Base-by-base conservation (phyloP, 2,329 filamentous ascomycete species). In the Trichoderma aggressivum region DNA sequence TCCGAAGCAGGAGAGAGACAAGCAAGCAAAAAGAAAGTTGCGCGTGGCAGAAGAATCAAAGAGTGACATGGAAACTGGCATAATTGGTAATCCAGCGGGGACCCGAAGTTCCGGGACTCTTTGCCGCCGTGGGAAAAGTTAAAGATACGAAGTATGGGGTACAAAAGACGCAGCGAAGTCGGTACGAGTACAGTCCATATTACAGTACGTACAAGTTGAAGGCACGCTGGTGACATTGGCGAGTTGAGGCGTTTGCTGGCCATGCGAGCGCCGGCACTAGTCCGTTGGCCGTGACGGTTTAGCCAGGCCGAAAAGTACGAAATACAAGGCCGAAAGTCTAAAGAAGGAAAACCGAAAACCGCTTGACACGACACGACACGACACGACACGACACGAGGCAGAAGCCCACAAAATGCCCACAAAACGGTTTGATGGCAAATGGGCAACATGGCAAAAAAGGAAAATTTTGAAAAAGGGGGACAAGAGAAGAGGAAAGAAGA, bases 81-180 rank as follows among this genome's bases (percentile, higher is more conserved):
- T 14, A 58, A 59, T 68, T 68, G 64, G 64, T 68, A 43, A 68
- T 43, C 64, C 32, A 18, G 36, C 16, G 24, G 58, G 24, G 64
- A 39, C 64, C 64, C 64, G 36, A 50, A 47, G 64, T 32, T 30
- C 55, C 28, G 64, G 64, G 64, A 47, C 64, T 16, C 26, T n/a
- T n/a, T 16, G 26, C 53, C 55, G 34, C 43, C 11, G 61, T 21
- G 24, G 55, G n/a, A 34, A 68, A 60, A 68, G 64, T 59, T 47
- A 32, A 68, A 60, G 53, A 68, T 59, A 68, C 64, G 55, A 68
- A 68, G 55, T 67, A 58, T 30, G 53, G 34, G 64, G 50, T 67
- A 67, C 64, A 55, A 53, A 30, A 34, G 59, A 36, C 43, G 43
- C n/a, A n/a, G 43, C 43, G 18, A 21, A 21, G 43, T 21, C 43